Evolutionary conservation across 192 early-diverging fungal species (phyloP).

Genomic region (Coemansia asiatica): DNA sequence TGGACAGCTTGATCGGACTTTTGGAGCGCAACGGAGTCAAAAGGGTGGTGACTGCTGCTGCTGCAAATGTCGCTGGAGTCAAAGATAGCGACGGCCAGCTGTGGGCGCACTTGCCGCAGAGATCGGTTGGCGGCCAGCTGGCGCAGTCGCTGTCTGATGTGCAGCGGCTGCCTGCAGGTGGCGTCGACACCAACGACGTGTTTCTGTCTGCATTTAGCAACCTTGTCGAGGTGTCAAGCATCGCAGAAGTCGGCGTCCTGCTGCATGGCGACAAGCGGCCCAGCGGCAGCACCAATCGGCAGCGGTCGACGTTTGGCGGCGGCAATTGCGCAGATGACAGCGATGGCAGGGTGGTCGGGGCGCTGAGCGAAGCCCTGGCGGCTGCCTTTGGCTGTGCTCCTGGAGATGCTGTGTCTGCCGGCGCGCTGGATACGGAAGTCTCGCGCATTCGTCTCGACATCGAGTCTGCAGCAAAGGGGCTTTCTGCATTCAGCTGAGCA

Average conservation of each 20-base stretch:
- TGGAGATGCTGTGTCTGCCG: neutral
- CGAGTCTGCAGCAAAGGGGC: constrained; percentile 21
- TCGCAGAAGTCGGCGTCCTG: constrained; percentile 19
- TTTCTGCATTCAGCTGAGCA: constrained; percentile 22
- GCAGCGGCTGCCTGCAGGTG: constrained; percentile 5
- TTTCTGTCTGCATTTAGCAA: constrained; percentile 29
- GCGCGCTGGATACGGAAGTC: constrained; percentile 10
- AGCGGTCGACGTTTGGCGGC: constrained; percentile 36
- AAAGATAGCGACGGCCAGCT: constrained; percentile 18
- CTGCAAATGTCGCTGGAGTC: constrained; percentile 23
- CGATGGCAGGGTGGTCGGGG: constrained; percentile 18
- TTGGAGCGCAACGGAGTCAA: constrained; percentile 28
- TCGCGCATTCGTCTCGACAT: constrained; percentile 28
- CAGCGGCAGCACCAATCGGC: constrained; percentile 31
- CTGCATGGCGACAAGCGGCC: constrained; percentile 43
- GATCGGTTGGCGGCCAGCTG: neutral
- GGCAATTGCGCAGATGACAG: constrained; percentile 33
- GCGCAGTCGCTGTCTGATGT: constrained; percentile 1
- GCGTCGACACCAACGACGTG: constrained; percentile 29
- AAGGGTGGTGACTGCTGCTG: constrained; percentile 27
- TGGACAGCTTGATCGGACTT: constrained; percentile 16
- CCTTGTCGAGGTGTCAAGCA: constrained; percentile 17
- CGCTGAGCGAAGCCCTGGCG: constrained; percentile 18
- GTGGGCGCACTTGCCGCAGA: constrained; percentile 11
- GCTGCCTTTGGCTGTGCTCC: neutral